These are phyloP conservation scores for Mycena sp. DNA, from an alignment of 1,284 basidiomycete species.

Conservation along the genomic window DNA sequence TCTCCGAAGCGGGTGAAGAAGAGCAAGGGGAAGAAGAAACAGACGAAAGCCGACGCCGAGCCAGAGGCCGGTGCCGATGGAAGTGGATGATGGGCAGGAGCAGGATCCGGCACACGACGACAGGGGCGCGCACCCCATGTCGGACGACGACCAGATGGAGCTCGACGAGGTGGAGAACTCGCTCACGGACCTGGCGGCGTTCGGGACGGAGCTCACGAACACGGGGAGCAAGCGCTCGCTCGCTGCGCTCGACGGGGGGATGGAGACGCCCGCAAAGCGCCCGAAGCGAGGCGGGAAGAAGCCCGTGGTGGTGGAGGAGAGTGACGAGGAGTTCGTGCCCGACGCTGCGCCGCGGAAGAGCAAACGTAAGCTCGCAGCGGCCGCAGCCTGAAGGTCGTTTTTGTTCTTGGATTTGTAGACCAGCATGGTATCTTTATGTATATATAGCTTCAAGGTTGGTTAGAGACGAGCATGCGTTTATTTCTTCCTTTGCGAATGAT, in stretches of 20 bases:
- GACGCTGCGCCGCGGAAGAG: slow-evolving; percentile 20
- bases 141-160: slow-evolving; percentile 41
- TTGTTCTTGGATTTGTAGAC: not conserved
- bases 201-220: slow-evolving; percentile 52
- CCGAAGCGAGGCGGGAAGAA: slow-evolving; percentile 40
- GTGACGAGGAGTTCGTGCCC: slow-evolving; percentile 30
- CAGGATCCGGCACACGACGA: not conserved
- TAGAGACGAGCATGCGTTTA: too few species aligned
- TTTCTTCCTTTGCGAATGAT: too few species aligned
- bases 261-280: slow-evolving; percentile 50
- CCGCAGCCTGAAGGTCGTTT: not conserved
- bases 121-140: slow-evolving; percentile 3
- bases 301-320: slow-evolving; percentile 31
- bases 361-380: not conserved
- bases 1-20: slow-evolving; percentile 62
- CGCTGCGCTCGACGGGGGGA: slow-evolving; percentile 19
- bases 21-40: slow-evolving; percentile 29
- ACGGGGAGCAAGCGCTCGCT: slow-evolving; percentile 43
- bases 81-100: slow-evolving; percentile 1
- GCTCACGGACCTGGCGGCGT: slow-evolving; percentile 22
- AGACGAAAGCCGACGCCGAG: slow-evolving; percentile 12
- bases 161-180: slow-evolving; percentile 38
- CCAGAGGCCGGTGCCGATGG: slow-evolving; percentile 4
- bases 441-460: too few species aligned
- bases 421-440: too few species aligned